Conservation (phyloP, 192 early-diverging fungal genomes). For the Pecoramyces ruminantium region DNA sequence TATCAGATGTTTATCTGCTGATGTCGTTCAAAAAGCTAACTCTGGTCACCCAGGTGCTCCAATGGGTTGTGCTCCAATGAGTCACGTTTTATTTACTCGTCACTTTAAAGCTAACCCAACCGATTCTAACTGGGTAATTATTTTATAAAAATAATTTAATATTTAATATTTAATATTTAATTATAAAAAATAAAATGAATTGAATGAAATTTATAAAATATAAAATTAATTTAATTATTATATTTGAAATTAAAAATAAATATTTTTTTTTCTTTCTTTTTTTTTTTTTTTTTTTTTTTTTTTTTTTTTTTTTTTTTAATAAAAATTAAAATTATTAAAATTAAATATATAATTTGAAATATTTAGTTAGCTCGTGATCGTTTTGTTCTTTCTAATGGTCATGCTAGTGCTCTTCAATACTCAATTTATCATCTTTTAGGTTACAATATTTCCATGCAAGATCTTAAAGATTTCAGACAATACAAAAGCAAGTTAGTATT, state of each 20-base stretch:
- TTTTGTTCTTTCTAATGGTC: slow-evolving; percentile 94
- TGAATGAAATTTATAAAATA: no score
- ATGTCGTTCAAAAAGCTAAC: slow-evolving; percentile 73
- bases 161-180: no score
- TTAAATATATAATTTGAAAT: no score
- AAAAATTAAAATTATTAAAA: no score
- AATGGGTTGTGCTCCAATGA: slow-evolving; percentile 94
- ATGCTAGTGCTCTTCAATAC: slow-evolving; percentile 89
- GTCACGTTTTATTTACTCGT: slow-evolving; percentile 70
- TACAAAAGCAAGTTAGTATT: slow-evolving; percentile 51
- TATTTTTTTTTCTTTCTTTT: no score
- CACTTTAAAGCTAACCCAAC: slow-evolving; percentile 71
- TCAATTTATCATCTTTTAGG: slow-evolving; percentile 73
- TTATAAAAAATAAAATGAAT: no score
- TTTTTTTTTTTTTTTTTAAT: no score
- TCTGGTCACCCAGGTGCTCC: slow-evolving; percentile 94
- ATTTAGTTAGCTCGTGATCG: slow-evolving; percentile 74
- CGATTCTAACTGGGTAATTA: slow-evolving; percentile 76
- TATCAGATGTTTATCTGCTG: slow-evolving; percentile 73
- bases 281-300: no score
- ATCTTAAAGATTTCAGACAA: slow-evolving; percentile 82
- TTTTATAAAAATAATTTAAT: no score
- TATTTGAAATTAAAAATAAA: no score
- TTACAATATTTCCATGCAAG: slow-evolving; percentile 72
- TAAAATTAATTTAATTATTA: no score